Evolutionary conservation across 1,139 yeast genomes (phyloP).

Genomic region (Yarrowia galli): DNA sequence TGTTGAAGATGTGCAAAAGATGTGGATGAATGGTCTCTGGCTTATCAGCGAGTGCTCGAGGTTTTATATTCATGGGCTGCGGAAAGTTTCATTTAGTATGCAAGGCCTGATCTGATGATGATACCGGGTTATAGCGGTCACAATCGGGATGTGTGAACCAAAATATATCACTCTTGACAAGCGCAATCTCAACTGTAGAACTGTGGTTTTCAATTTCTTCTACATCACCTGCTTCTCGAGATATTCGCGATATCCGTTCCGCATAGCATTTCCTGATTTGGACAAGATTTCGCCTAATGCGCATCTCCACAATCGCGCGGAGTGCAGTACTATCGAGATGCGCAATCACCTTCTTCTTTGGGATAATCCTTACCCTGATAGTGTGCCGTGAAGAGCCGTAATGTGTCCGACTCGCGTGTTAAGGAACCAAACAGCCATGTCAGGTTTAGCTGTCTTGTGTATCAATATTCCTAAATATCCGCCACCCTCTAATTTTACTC

Average conservation of each 20-base stretch:
- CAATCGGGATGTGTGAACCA: too few species aligned
- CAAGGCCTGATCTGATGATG: slow-evolving; percentile 12
- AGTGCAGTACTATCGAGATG: not conserved
- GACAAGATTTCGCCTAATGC: slow-evolving; percentile 27
- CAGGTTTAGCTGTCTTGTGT: not conserved
- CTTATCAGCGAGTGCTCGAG: not conserved
- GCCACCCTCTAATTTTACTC: too few species aligned
- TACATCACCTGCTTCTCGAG: not conserved
- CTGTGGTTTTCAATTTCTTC: too few species aligned
- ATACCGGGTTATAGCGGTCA: not conserved
- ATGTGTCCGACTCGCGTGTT: not conserved
- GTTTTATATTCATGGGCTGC: slow-evolving; percentile 1
- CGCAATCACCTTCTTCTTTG: slow-evolving; percentile 17
- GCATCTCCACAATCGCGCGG: slow-evolving; percentile 33
- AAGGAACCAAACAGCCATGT: not conserved
- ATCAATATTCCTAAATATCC: too few species aligned
- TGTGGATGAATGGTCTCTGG: not conserved
- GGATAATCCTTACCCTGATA: not conserved
- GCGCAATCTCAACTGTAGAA: not conserved
- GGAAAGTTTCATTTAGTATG: slow-evolving; percentile 22
- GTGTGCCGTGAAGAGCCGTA: not conserved
- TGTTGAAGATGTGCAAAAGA: not conserved
- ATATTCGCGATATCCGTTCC: not conserved
- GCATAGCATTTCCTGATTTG: slow-evolving; percentile 37
- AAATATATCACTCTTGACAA: too few species aligned